Conservation (phyloP, 2,329 filamentous ascomycete species). For the Akanthomyces lecanii region DNA sequence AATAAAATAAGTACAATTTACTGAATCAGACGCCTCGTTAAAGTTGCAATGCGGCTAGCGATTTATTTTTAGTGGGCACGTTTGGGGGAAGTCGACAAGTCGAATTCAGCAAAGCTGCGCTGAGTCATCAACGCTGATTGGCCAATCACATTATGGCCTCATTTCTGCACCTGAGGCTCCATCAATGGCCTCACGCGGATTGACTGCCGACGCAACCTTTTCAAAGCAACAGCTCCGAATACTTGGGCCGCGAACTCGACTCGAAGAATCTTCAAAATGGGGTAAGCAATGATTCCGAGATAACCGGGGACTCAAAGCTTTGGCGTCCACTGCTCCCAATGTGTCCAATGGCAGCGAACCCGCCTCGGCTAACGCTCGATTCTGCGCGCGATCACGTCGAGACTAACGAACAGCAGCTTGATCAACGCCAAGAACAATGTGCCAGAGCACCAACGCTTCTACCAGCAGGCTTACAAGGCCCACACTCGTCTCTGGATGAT, state of each 20-base stretch:
- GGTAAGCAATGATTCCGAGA: conserved; percentile 29
- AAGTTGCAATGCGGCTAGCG: not conserved
- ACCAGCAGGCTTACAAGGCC: conserved; percentile 67
- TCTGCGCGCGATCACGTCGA: conserved; percentile 22
- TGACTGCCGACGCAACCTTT: conserved; percentile 22
- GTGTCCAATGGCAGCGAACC: not conserved
- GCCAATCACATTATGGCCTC: conserved; percentile 37
- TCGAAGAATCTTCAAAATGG: conserved; percentile 35
- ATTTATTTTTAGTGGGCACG: not conserved
- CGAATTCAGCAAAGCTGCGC: conserved; percentile 27
- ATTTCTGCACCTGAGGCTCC: conserved; percentile 29
- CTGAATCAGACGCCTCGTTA: not conserved
- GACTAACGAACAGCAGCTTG: conserved; percentile 41
- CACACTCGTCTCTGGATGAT: conserved; percentile 73
- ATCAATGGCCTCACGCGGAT: conserved; percentile 14
- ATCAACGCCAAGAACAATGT: conserved; percentile 74
- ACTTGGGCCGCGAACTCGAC: conserved; percentile 16
- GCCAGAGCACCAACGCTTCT: conserved; percentile 67
- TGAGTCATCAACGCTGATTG: conserved; percentile 32
- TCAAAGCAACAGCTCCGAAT: conserved; percentile 16
- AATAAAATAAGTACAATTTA: not conserved
- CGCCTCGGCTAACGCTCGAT: conserved; percentile 8
- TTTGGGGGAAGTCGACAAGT: not conserved
- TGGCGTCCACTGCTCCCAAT: not conserved
- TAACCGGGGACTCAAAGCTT: not conserved